Base-by-base conservation (phyloP, 148 eudicot genomes). In the Vaccinium vitisidaea region DNA sequence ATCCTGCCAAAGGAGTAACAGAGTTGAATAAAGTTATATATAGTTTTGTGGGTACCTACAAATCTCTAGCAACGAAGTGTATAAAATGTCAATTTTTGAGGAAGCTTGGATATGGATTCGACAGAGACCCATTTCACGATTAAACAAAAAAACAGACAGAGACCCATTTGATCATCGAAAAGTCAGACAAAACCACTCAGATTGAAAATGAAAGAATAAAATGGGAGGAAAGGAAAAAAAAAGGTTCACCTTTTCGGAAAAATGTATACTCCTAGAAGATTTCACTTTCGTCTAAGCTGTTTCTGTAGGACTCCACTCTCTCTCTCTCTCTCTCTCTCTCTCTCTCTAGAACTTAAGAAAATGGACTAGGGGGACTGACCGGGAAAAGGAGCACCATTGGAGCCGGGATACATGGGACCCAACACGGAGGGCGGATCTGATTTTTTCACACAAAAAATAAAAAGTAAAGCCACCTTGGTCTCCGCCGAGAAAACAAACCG, bases 61-160 rank as follows among this genome's bases (percentile, higher is more conserved):
- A 73, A 80, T 18, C 46, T 23, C 8, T 46, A 61, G 18, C 8
- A 18, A 46, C 19, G 15, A 78, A 6, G 83, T 63, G 21, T 39
- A 30, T n/a, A 46, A 61, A 58, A n/a, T 21, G 46, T 53, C 56
- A 83, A 86, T 85, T 43, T 43, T 43, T 84, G 84, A 87, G 84
- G 86, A 82, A 90, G 67, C 39, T 8, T 32, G 25, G 23, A 63
- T 80, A 80, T 84, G 82, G 84, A 85, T 86, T 88, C 84, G 88
- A 87, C 82, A 87, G 87, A 86, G 90, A 89, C 91, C 85, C 87
- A 74, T 83, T 92, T 65, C 30, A 23, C 21, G 71, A n/a, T 23
- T 13, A 65, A 65, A 65, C 14, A 65, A 65, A 65, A 59, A 59
- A 16, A 61, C 3, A 10, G 88, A 87, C 83, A 87, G 86, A 86